Evolutionary conservation across 1,139 yeast genomes (phyloP), one percentile per base, ranked within the genome.

Genomic region (Pichia sp.): DNA sequence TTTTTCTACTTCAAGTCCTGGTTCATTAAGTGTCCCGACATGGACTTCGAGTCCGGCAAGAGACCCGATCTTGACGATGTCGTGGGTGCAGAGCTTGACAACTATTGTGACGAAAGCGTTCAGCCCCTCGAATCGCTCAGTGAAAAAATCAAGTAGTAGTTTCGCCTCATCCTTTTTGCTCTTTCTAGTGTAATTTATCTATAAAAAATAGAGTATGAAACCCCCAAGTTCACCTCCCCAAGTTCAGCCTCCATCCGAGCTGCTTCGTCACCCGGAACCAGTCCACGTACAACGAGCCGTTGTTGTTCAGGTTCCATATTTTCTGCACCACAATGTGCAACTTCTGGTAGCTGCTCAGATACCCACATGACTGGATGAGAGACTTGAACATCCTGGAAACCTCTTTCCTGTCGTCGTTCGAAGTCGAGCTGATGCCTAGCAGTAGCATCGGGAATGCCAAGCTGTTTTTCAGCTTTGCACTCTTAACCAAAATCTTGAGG

Each of bases 31-130:
- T 65, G 65, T 41, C 73, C 71, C 50, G 80, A 78, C 44, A 78
- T 79, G 82, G 83, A 79, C 61, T 79, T 78, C 55, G 78, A 74
- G 50, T 69, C 78, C 26, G 82, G 79, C 56, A 71, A 75, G 59
- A 61, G 70, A 57, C 65, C 67, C 3, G 70, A 67, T 57, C 55
- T 67, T 42, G 70, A 67, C 52, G 68, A 61, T 51, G 45, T 38
- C 5, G 54, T 55, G 29, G 63, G 61, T 13, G 51, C 42, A 4
- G 64, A 55, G 31, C 34, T 59, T 13, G 62, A 61, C 44, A 55
- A 59, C 16, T 46, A 43, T 29, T 34, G 41, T 30, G 30, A 11
- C 13, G 49, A 48, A 5, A 45, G 45, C 30, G 46, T 43, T 23
- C 51, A 45, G 19, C 19, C 29, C 7, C 8, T 50, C 11, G 36